Conservation (phyloP, 352 stramenopile genomes). For the Globisporangium spinosum region DNA sequence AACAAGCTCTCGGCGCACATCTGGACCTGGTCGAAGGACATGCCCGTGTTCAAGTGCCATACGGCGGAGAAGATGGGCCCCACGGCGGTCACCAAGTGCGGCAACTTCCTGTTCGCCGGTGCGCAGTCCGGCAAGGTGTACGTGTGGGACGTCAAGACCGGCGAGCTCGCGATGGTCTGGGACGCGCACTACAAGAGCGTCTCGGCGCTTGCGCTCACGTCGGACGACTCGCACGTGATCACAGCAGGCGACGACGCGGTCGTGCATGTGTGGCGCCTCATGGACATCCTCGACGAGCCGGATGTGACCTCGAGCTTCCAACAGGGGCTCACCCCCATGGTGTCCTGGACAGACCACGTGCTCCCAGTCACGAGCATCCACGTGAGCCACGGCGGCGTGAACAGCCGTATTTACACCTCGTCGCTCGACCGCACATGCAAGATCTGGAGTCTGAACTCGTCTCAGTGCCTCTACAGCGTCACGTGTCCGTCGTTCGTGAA, state of each 20-base stretch:
- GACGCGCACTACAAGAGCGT: conserved; percentile 88
- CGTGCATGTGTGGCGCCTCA: conserved; percentile 73
- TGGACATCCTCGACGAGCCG: conserved; percentile 64
- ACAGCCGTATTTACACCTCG: conserved; percentile 69
- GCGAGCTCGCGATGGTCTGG: conserved; percentile 74
- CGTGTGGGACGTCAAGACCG: conserved; percentile 81
- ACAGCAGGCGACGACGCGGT: conserved; percentile 80
- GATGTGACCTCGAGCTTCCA: conserved; percentile 55
- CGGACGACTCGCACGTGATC: conserved; percentile 74
- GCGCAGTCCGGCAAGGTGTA: conserved; percentile 82
- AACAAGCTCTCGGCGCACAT: conserved; percentile 65
- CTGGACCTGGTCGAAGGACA: conserved; percentile 63
- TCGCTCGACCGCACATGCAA: conserved; percentile 78
- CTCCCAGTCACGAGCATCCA: conserved; percentile 70
- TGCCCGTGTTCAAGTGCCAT: conserved; percentile 70
- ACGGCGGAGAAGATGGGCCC: conserved; percentile 73
- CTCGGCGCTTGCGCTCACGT: conserved; percentile 56
- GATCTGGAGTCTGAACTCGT: conserved; percentile 58
- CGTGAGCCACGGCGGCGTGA: conserved; percentile 59
- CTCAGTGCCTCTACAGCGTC: conserved; percentile 58
- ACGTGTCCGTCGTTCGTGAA: conserved; percentile 74
- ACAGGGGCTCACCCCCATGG: conserved; percentile 44
- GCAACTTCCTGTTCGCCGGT: conserved; percentile 73
- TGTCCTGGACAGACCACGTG: conserved; percentile 79
- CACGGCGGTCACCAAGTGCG: conserved; percentile 47